Conservation (phyloP, 179 eudicot genomes). For the Spinacia oleracea region DNA sequence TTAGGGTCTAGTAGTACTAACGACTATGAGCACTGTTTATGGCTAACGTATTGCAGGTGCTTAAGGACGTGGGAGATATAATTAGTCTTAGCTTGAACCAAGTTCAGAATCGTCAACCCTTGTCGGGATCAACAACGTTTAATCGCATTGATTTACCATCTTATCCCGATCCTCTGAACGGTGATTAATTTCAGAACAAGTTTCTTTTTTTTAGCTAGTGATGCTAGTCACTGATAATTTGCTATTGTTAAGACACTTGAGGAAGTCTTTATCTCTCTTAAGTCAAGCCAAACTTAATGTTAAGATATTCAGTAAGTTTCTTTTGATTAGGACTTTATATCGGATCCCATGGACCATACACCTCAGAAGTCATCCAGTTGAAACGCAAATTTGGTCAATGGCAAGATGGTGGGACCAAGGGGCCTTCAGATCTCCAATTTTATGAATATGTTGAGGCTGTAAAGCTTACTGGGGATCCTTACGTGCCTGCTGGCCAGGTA, state of each 20-base stretch:
- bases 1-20: background rate
- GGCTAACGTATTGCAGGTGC: constrained; percentile 55
- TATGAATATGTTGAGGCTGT: constrained; percentile 99
- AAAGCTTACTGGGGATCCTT: constrained; percentile 93
- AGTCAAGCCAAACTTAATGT: constrained; percentile 11
- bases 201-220: constrained; percentile 6
- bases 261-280: background rate
- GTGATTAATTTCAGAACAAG: constrained; percentile 35
- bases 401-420: constrained; percentile 56
- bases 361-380: constrained; percentile 88
- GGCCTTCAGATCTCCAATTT: constrained; percentile 61
- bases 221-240: constrained; percentile 1
- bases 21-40: background rate
- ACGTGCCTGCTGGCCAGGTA: constrained; percentile 99
- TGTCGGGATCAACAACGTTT: constrained; percentile 87
- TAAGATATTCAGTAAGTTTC: constrained; percentile 13
- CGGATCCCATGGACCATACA: constrained; percentile 74
- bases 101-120: constrained; percentile 70
- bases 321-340: constrained; percentile 67
- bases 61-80: constrained; percentile 71
- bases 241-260: constrained; percentile 3
- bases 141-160: constrained; percentile 78
- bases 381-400: constrained; percentile 94
- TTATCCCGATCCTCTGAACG: constrained; percentile 80
- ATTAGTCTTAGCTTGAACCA: constrained; percentile 63